Conservation (phyloP, 257 asterid species). For the Paulownia fortunei region DNA sequence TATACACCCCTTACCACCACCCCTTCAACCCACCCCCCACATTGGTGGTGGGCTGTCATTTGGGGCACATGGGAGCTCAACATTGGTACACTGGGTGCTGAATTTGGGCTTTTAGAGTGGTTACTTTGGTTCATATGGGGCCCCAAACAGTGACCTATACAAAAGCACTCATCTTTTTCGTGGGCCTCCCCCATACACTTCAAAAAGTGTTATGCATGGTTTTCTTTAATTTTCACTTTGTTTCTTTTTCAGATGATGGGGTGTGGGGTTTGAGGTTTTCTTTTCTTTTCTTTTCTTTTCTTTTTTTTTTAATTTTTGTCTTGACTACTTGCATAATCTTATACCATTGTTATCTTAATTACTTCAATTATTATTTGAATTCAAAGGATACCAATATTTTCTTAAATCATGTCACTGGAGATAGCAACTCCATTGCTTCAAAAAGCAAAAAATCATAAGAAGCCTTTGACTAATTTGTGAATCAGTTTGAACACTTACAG, state of each 20-base stretch:
- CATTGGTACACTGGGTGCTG: slow-evolving; percentile 6
- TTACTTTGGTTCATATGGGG: slow-evolving; percentile 28
- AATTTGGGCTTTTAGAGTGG: slow-evolving; percentile 39
- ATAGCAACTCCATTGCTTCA: background rate
- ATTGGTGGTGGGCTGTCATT: slow-evolving; percentile 22
- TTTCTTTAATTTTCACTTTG: background rate
- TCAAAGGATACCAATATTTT: background rate
- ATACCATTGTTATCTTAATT: background rate
- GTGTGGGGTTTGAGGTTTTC: slow-evolving; percentile 17
- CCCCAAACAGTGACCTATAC: slow-evolving; percentile 25
- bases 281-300: background rate
- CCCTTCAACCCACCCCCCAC: background rate
- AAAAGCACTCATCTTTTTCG: slow-evolving; percentile 19
- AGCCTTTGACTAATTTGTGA: background rate
- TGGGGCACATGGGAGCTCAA: slow-evolving; percentile 20
- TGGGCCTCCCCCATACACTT: slow-evolving; percentile 28
- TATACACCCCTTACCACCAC: background rate
- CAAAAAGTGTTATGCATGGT: slow-evolving; percentile 27
- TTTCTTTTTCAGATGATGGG: slow-evolving; percentile 23
- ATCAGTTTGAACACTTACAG: too few relatives aligned
- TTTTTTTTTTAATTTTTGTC: slow-evolving; percentile 9
- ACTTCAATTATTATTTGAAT: slow-evolving; percentile 23
- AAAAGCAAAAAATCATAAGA: background rate
- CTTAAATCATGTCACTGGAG: background rate
- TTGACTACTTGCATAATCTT: too few relatives aligned